Conservation (phyloP, 1,284 basidiomycete genomes). For the Trametes hirsuta region DNA sequence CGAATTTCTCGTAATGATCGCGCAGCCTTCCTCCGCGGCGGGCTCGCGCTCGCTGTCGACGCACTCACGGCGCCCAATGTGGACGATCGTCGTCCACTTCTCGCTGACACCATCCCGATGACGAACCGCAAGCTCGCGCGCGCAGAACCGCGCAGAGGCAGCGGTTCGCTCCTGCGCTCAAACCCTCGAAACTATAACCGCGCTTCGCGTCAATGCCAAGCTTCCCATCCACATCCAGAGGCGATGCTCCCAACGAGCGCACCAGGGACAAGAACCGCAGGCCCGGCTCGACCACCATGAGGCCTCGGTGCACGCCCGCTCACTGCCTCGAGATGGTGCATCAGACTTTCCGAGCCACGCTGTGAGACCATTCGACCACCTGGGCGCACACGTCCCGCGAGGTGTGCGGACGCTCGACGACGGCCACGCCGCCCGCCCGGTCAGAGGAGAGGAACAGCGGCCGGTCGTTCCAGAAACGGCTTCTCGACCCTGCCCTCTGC, state of each 20-base stretch:
- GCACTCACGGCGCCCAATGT: constrained; percentile 11
- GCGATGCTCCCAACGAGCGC: background rate
- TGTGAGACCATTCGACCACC: background rate
- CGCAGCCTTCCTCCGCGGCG: constrained; percentile 3
- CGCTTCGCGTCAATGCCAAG: background rate
- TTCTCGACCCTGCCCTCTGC: constrained; percentile 9
- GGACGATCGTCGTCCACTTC: constrained; percentile 19
- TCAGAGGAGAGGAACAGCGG: constrained; percentile 2
- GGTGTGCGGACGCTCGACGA: background rate
- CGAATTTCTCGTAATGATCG: constrained; percentile 2
- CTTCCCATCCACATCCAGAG: background rate
- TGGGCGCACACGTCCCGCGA: constrained; percentile 7
- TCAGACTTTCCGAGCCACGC: background rate
- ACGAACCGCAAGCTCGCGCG: constrained; percentile 4
- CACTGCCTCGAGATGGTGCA: background rate
- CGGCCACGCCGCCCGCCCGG: background rate
- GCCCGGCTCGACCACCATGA: too few relatives aligned
- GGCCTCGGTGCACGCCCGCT: background rate
- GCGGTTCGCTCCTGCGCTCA: constrained; percentile 5
- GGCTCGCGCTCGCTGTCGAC: constrained; percentile 3
- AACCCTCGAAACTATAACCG: background rate
- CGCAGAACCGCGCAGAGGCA: background rate
- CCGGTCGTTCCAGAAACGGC: constrained; percentile 9
- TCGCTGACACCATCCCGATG: constrained; percentile 21
- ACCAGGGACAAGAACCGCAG: too few relatives aligned